Conservation (phyloP, 139 green algal genomes). For the Tetradesmus obliquus region DNA sequence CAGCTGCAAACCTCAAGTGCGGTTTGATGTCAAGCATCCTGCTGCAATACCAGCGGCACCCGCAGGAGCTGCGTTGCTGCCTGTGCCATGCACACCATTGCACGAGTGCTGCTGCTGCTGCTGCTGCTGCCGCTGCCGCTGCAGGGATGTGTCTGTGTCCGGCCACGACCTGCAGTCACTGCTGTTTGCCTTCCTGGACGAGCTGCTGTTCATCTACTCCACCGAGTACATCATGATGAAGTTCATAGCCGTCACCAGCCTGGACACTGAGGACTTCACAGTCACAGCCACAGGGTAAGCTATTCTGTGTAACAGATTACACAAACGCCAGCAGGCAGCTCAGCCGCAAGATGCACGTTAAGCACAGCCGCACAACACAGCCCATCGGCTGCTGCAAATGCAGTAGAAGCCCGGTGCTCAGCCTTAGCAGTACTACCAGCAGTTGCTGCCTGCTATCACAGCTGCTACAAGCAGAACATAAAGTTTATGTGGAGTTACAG, state of each 20-base stretch:
- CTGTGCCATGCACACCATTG: background rate
- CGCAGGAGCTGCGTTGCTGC: background rate
- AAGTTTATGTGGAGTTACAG: too few species aligned
- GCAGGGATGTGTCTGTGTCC: slow-evolving; percentile 34
- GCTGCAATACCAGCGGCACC: background rate
- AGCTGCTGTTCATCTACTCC: slow-evolving; percentile 85
- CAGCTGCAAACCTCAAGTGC: background rate
- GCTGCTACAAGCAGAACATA: too few species aligned
- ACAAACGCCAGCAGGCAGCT: background rate
- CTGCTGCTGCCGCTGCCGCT: background rate
- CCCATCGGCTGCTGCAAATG: too few species aligned
- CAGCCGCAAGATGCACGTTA: too few species aligned
- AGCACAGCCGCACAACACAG: too few species aligned
- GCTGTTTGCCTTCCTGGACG: slow-evolving; percentile 88
- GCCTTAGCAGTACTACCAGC: too few species aligned
- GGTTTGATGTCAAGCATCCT: background rate
- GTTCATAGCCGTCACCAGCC: slow-evolving; percentile 58
- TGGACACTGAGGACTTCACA: slow-evolving; percentile 63
- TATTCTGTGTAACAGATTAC: background rate
- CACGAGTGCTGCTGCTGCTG: background rate
- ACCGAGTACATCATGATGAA: slow-evolving; percentile 79
- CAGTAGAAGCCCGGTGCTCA: too few species aligned
- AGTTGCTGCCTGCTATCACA: too few species aligned
- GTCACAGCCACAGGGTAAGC: slow-evolving; percentile 63
- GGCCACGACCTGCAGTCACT: slow-evolving; percentile 86